These are phyloP conservation scores for Akanthomyces muscarius DNA, from an alignment of 2,329 filamentous ascomycete species.

Conservation along the genomic window DNA sequence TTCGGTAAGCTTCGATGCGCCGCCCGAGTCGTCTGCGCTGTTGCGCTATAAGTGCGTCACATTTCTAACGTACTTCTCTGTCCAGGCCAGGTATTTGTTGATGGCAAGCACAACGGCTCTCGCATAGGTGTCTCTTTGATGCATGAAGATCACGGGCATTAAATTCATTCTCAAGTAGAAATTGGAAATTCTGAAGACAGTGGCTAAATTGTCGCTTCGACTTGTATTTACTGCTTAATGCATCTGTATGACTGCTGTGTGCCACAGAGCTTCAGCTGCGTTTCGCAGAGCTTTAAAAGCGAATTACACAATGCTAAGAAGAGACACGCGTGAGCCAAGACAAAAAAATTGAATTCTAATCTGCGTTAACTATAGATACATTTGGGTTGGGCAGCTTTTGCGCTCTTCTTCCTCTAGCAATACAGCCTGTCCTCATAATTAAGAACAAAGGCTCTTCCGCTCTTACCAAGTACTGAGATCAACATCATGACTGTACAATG, in stretches of 20 bases:
- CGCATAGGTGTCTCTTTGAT: conserved; percentile 2
- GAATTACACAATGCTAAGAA: no score
- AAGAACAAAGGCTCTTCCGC: not conserved
- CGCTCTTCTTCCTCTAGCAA: not conserved
- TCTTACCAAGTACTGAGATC: not conserved
- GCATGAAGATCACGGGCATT: not conserved
- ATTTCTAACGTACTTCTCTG: not conserved
- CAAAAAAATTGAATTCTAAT: not conserved
- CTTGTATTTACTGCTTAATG: not conserved
- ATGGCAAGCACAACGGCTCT: conserved; percentile 7
- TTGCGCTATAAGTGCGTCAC: no score
- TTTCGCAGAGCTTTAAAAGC: no score
- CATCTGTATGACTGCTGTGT: no score
- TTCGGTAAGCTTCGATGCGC: not conserved
- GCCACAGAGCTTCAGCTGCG: no score
- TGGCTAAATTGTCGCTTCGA: not conserved
- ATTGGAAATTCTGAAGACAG: not conserved
- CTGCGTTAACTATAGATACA: not conserved
- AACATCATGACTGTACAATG: not conserved
- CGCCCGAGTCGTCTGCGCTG: not conserved
- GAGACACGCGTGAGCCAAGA: no score
- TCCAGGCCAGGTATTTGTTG: not conserved
- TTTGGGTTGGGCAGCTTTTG: not conserved
- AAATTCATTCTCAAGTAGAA: not conserved
- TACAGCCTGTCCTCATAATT: not conserved